phyloP scores from a whole-genome alignment of 1,284 basidiomycete genomes.

The Cutaneotrichosporon sp. region DNA sequence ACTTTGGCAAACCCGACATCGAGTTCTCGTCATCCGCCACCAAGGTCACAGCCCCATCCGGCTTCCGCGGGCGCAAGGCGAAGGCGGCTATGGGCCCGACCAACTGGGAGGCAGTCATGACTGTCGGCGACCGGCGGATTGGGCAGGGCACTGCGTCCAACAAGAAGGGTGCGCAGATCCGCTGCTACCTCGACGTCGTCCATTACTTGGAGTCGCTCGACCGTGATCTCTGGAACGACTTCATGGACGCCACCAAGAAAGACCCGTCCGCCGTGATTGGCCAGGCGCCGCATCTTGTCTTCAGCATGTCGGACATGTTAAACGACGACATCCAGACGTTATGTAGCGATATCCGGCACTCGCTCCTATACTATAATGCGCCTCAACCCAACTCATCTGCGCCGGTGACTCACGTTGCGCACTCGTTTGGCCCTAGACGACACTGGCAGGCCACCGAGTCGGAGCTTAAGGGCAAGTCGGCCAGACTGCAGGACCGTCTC shows the following conservation, averaged over 20 bases:
- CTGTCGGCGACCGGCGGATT: conserved; percentile 73
- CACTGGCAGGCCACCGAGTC: conserved; percentile 35
- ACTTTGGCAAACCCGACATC: conserved; percentile 78
- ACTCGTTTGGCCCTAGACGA: conserved; percentile 1
- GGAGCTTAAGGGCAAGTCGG: conserved; percentile 61
- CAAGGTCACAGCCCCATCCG: neutral
- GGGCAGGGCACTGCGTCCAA: conserved; percentile 68
- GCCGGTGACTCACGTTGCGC: conserved; percentile 4
- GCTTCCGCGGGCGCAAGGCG: conserved; percentile 11
- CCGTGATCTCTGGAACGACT: conserved; percentile 72
- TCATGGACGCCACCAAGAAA: conserved; percentile 50
- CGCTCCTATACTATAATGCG: conserved; percentile 56
- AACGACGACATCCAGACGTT: conserved; percentile 73
- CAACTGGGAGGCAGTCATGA: conserved; percentile 78
- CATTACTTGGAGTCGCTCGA: conserved; percentile 84
- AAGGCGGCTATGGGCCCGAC: conserved; percentile 34
- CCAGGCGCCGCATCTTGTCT: conserved; percentile 68
- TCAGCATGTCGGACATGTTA: conserved; percentile 67
- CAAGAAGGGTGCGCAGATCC: conserved; percentile 74
- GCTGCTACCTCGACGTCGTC: conserved; percentile 83
- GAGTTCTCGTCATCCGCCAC: conserved; percentile 55
- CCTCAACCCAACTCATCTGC: conserved; percentile 37
- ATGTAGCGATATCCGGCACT: conserved; percentile 65
- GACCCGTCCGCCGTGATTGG: conserved; percentile 55
- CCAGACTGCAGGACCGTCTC: conserved; percentile 60